Conservation (phyloP, 1,284 basidiomycete genomes). For the Ustilago vetiveriae region DNA sequence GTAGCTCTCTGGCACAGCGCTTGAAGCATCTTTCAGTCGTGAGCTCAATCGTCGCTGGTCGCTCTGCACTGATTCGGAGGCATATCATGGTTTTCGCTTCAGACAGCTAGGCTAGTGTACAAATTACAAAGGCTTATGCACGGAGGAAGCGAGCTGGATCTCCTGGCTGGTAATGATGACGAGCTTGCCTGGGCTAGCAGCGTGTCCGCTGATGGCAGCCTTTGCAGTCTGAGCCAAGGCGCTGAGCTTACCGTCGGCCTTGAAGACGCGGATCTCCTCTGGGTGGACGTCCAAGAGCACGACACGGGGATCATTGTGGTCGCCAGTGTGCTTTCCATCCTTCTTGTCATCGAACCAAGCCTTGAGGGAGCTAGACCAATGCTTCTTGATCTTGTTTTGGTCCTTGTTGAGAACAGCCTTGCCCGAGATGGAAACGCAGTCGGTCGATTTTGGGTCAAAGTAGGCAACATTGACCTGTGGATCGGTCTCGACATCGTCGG, state of each 20-base stretch:
- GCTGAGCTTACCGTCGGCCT: slow-evolving; percentile 52
- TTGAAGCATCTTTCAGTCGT: too few relatives aligned
- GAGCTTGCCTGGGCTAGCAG: slow-evolving; percentile 75
- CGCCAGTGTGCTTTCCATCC: slow-evolving; percentile 86
- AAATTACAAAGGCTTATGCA: slow-evolving; percentile 33
- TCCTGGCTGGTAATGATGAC: slow-evolving; percentile 75
- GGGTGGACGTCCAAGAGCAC: slow-evolving; percentile 83
- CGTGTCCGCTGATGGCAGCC: slow-evolving; percentile 72
- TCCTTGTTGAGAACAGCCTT: slow-evolving; percentile 70
- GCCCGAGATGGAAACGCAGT: slow-evolving; percentile 86
- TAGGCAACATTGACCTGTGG: slow-evolving; percentile 69
- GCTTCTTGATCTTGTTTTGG: slow-evolving; percentile 57
- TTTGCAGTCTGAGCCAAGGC: slow-evolving; percentile 70
- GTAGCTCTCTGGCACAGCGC: too few relatives aligned
- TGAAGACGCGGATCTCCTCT: slow-evolving; percentile 71
- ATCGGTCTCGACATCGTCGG: slow-evolving; percentile 51
- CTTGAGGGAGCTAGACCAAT: slow-evolving; percentile 47
- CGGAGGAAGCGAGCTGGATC: slow-evolving; percentile 69
- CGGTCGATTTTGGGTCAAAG: slow-evolving; percentile 77
- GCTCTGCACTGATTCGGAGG: too few relatives aligned
- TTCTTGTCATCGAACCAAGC: slow-evolving; percentile 88
- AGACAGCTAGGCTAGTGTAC: too few relatives aligned
- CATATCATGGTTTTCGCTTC: background rate
- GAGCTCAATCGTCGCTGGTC: too few relatives aligned
- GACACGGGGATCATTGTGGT: slow-evolving; percentile 81